These are phyloP conservation scores for Ophiostoma sp. DNA, from an alignment of 2,329 filamentous ascomycete genomes.

Conservation along the genomic window DNA sequence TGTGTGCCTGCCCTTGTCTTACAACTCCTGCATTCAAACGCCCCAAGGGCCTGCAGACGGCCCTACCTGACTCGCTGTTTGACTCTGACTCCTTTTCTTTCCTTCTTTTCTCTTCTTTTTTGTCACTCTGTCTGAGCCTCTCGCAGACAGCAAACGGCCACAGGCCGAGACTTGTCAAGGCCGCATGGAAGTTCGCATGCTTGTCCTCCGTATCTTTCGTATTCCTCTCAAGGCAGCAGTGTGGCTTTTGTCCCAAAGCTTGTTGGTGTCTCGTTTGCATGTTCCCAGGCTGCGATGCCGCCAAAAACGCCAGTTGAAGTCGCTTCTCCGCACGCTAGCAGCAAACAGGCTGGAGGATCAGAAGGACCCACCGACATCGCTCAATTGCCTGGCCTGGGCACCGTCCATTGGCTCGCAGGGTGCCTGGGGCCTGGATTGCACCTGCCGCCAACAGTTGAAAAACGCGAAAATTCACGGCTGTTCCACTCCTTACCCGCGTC, in stretches of 20 bases:
- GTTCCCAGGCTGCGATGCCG: not conserved
- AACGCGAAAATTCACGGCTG: slow-evolving; percentile 30
- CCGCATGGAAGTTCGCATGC: not conserved
- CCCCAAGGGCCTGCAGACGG: not conserved
- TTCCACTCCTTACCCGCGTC: slow-evolving; percentile 5
- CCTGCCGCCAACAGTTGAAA: slow-evolving; percentile 1
- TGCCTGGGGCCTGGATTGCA: not conserved
- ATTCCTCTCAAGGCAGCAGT: not conserved
- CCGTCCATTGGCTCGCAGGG: not conserved
- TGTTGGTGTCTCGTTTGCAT: not conserved
- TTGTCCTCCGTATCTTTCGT: not conserved
- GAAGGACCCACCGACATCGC: not conserved
- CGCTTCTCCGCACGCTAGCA: slow-evolving; percentile 14
- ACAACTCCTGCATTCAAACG: not conserved
- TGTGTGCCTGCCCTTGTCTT: not conserved
- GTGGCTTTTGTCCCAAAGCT: not conserved
- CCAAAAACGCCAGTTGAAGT: not conserved
- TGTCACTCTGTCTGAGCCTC: not conserved
- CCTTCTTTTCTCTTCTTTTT: not conserved
- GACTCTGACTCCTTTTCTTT: not conserved
- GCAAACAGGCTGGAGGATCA: not conserved
- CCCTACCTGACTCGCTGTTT: not conserved
- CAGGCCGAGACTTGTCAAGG: not conserved
- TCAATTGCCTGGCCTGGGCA: not conserved
- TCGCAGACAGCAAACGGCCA: not conserved